Conservation (phyloP, 2,329 filamentous ascomycete genomes). For the Alternaria triticimaculans region DNA sequence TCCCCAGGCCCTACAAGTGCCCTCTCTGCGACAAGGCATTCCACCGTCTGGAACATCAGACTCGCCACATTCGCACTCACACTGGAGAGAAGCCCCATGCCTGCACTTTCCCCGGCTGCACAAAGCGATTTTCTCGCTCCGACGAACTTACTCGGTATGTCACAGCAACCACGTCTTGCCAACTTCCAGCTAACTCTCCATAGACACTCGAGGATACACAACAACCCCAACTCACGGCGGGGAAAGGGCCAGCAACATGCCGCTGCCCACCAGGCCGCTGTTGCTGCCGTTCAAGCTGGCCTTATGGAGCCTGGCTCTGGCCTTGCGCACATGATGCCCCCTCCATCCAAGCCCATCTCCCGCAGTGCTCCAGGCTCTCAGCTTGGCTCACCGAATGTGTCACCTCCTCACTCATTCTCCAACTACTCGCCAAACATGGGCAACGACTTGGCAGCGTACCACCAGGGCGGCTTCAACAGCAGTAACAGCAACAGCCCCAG, state of each 20-base stretch:
- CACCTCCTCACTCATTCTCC: slow-evolving; percentile 86
- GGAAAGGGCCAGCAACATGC: slow-evolving; percentile 79
- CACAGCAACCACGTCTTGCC: not conserved
- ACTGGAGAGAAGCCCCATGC: slow-evolving; percentile 98
- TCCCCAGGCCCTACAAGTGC: slow-evolving; percentile 97
- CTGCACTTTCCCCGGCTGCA: slow-evolving; percentile 93
- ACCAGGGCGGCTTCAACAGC: slow-evolving; percentile 35
- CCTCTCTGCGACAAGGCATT: slow-evolving; percentile 98
- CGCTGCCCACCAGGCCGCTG: slow-evolving; percentile 64
- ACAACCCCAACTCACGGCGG: slow-evolving; percentile 94
- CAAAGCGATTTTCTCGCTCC: slow-evolving; percentile 94
- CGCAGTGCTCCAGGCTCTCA: slow-evolving; percentile 88
- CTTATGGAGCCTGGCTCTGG: slow-evolving; percentile 59
- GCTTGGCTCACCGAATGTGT: slow-evolving; percentile 91
- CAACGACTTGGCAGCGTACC: slow-evolving; percentile 65
- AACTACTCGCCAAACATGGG: slow-evolving; percentile 65
- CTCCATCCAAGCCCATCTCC: slow-evolving; percentile 74
- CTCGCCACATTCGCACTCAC: slow-evolving; percentile 90
- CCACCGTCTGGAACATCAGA: slow-evolving; percentile 95
- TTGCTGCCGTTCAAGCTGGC: slow-evolving; percentile 58
- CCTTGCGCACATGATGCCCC: slow-evolving; percentile 75
- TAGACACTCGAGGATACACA: slow-evolving; percentile 96
- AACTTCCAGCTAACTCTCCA: slow-evolving; percentile 13
- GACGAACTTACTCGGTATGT: slow-evolving; percentile 78
- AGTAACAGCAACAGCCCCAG: slow-evolving; percentile 54